Percentiles rank a stretch among this genome's conserved stretches.
Conservation (phyloP, 768 basidiomycete species). For the Rhizopogon sp. region DNA sequence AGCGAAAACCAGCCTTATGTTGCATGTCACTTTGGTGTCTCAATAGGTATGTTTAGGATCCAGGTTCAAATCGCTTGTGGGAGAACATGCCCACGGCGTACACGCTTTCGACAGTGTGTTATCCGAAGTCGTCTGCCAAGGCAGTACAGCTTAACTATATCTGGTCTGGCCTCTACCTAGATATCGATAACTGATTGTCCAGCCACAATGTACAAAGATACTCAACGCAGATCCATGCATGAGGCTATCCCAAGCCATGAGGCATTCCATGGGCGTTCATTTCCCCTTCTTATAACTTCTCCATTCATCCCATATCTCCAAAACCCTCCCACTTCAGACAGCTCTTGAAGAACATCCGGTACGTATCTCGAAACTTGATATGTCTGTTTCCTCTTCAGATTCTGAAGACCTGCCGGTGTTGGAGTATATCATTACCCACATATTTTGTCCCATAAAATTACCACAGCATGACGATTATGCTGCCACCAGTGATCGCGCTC, state of each 20-base stretch:
- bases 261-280: background rate
- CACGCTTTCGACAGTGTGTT: too few relatives aligned
- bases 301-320: background rate
- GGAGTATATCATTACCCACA: slow-evolving; percentile 4
- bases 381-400: background rate
- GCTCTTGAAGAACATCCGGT: background rate
- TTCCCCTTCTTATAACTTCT: background rate
- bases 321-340: background rate
- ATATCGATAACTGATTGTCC: background rate
- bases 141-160: background rate
- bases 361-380: background rate
- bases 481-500: too few relatives aligned
- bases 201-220: background rate
- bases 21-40: too few relatives aligned
- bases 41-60: too few relatives aligned
- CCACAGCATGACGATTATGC: too few relatives aligned
- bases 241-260: background rate
- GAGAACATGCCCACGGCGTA: too few relatives aligned
- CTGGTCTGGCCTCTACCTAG: background rate
- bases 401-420: background rate
- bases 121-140: too few relatives aligned
- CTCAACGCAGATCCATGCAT: background rate
- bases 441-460: slow-evolving; percentile 10
- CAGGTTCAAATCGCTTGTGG: too few relatives aligned
- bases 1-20: too few relatives aligned